phyloP scores from a whole-genome alignment of 139 green algal genomes.

The Spirogloea muscicola region DNA sequence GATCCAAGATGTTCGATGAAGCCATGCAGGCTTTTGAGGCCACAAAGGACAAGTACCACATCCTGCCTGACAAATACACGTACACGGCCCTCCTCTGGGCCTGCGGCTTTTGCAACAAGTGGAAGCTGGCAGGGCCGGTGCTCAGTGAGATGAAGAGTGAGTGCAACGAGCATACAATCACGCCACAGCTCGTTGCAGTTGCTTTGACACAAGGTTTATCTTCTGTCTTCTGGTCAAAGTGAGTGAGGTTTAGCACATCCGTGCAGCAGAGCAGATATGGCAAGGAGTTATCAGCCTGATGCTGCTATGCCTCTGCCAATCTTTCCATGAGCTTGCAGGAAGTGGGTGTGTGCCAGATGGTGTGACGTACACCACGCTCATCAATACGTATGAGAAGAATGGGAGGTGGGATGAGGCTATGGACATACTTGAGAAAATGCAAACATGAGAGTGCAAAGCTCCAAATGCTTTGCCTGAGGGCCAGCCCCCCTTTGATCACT shows the following conservation, averaged over 20 bases:
- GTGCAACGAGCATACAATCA: too few species aligned
- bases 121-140: constrained; percentile 6
- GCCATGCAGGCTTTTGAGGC: constrained; percentile 10
- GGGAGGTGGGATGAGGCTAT: constrained; percentile 14
- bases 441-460: too few species aligned
- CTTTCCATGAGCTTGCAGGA: too few species aligned
- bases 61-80: constrained; percentile 22
- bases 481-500: too few species aligned
- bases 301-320: too few species aligned
- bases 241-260: too few species aligned
- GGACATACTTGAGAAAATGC: neutral
- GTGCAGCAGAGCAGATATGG: too few species aligned
- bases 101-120: neutral
- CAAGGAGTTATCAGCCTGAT: too few species aligned
- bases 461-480: too few species aligned
- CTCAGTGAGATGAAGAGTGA: constrained; percentile 18
- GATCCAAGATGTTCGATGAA: neutral
- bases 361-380: constrained; percentile 3
- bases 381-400: constrained; percentile 15
- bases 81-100: constrained; percentile 14
- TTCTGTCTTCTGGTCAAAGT: too few species aligned
- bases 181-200: too few species aligned
- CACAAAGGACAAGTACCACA: neutral
- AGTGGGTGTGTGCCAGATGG: constrained; percentile 2
- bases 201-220: too few species aligned